Percentiles rank a stretch among this genome's conserved stretches.
These are phyloP conservation scores for Barnettozyma sucrosica DNA, from an alignment of 805 yeast species.

Conservation along the genomic window DNA sequence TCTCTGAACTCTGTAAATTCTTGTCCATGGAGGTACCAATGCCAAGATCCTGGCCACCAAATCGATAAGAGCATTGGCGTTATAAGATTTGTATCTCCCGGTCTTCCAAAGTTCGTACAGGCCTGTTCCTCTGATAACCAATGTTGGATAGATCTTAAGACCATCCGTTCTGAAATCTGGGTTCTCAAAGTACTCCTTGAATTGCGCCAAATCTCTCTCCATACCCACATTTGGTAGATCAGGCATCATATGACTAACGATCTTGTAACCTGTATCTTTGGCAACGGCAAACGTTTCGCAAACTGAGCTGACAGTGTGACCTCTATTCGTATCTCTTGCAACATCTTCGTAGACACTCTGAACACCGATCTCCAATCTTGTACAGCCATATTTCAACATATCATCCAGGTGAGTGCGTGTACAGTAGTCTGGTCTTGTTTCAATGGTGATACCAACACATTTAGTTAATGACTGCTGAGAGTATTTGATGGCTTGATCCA, in stretches of 20 bases:
- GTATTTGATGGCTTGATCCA: conserved; percentile 85
- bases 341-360: conserved; percentile 97
- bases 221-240: conserved; percentile 97
- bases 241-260: conserved; percentile 99
- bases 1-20: conserved; percentile 96
- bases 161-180: conserved; percentile 98
- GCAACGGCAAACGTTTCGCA: conserved; percentile 93
- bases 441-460: conserved; percentile 98
- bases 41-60: conserved; percentile 94
- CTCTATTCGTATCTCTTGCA: conserved; percentile 96
- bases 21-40: conserved; percentile 97
- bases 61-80: conserved; percentile 90
- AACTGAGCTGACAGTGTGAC: conserved; percentile 94
- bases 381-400: conserved; percentile 94
- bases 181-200: conserved; percentile 92
- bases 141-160: conserved; percentile 87
- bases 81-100: conserved; percentile 89
- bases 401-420: conserved; percentile 92
- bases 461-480: conserved; percentile 94
- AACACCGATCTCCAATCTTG: conserved; percentile 94
- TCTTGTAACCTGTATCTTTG: conserved; percentile 98
- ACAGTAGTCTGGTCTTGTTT: conserved; percentile 97
- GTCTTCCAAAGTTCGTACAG: conserved; percentile 95
- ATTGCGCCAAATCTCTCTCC: conserved; percentile 96
- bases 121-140: conserved; percentile 97